Conservation (phyloP, 225 moss, liverwort and hornwort genomes). For the Marchantia paleacea region DNA sequence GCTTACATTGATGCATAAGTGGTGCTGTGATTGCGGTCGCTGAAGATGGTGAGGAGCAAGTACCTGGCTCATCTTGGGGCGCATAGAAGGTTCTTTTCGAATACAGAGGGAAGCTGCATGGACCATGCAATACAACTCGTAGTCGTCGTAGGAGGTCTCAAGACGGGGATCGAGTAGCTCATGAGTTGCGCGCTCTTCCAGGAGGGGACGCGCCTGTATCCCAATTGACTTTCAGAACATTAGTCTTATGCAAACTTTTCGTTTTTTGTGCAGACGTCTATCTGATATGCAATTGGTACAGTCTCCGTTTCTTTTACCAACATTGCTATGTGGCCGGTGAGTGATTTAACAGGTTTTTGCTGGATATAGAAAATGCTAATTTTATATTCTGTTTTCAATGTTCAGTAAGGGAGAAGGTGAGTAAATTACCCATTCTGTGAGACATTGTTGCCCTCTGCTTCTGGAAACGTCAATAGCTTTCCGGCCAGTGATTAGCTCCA, state of each 20-base stretch:
- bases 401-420: background rate
- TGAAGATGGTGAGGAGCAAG: background rate
- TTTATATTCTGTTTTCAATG: background rate
- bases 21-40: no score
- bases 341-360: no score
- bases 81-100: conserved; percentile 57
- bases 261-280: no score
- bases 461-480: conserved; percentile 11
- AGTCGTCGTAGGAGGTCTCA: conserved; percentile 38
- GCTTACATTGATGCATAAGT: background rate
- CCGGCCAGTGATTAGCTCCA: background rate
- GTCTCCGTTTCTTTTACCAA: background rate
- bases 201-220: conserved; percentile 59
- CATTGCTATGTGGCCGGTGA: no score
- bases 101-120: conserved; percentile 68
- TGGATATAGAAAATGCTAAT: background rate
- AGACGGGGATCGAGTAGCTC: conserved; percentile 66
- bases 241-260: background rate
- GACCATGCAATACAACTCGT: conserved; percentile 73
- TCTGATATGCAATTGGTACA: no score
- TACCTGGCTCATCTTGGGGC: conserved; percentile 74
- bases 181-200: conserved; percentile 40
- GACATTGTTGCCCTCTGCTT: conserved; percentile 45
- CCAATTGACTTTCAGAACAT: no score
- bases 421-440: conserved; percentile 77